These are phyloP conservation scores for Boletus patriciae DNA, from an alignment of 768 basidiomycete genomes.

Conservation along the genomic window DNA sequence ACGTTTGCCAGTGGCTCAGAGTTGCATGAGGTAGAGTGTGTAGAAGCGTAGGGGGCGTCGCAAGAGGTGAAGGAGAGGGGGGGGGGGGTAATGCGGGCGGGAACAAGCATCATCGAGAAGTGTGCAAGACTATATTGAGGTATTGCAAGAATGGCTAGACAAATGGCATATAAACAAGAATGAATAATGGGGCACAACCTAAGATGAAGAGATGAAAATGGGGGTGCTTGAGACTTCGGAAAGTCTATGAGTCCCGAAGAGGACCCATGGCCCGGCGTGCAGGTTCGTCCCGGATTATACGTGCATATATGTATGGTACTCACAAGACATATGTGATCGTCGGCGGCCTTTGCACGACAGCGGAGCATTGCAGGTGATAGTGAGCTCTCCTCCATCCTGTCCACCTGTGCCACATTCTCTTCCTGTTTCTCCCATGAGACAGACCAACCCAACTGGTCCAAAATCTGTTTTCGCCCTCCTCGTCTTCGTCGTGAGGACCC, in stretches of 20 bases:
- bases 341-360: constrained; percentile 42
- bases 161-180: constrained; percentile 13
- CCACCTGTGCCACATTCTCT: constrained; percentile 1
- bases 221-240: not conserved
- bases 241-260: constrained; percentile 16
- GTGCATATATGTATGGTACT: constrained; percentile 29
- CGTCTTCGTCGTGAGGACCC: constrained; percentile 47
- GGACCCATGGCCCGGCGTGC: constrained; percentile 34
- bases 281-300: constrained; percentile 25
- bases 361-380: constrained; percentile 40
- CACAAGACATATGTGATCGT: constrained; percentile 75
- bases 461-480: constrained; percentile 47
- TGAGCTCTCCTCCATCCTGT: constrained; percentile 17
- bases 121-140: constrained; percentile 10
- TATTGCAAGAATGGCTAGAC: constrained; percentile 10
- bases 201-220: not conserved
- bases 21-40: constrained; percentile 4
- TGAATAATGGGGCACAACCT: not conserved
- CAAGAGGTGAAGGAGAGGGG: not conserved
- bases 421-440: constrained; percentile 12
- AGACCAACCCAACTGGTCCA: constrained; percentile 23
- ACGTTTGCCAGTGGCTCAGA: too few relatives aligned
- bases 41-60: constrained; percentile 3
- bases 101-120: constrained; percentile 11
- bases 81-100: too few relatives aligned